phyloP scores from a whole-genome alignment of 2,329 filamentous ascomycete species.

The Paraphoma chrysanthemicola region DNA sequence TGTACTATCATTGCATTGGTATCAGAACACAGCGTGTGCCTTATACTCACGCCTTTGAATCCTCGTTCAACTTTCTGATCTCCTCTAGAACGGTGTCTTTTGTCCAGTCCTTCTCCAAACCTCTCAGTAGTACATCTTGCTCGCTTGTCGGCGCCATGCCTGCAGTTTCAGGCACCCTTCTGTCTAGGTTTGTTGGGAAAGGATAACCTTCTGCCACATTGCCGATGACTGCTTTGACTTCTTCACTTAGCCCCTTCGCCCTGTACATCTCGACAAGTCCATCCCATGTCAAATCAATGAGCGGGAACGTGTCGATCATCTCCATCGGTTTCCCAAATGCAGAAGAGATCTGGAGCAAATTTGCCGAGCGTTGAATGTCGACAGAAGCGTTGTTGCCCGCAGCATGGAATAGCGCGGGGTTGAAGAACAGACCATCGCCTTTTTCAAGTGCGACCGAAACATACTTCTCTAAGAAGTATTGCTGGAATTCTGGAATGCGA shows the following conservation, averaged over 20 bases:
- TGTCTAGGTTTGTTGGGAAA: constrained; percentile 69
- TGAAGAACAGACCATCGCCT: constrained; percentile 70
- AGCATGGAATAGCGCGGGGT: constrained; percentile 68
- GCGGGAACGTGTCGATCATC: constrained; percentile 59
- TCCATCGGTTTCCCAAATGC: constrained; percentile 72
- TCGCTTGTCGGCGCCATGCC: constrained; percentile 69
- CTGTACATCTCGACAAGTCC: constrained; percentile 43
- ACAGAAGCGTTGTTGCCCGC: constrained; percentile 63
- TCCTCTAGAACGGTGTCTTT: constrained; percentile 51
- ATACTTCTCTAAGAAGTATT: constrained; percentile 62
- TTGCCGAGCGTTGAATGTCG: constrained; percentile 63
- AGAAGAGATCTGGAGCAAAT: constrained; percentile 67
- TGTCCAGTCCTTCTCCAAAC: constrained; percentile 52
- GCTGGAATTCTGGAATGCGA: constrained; percentile 59
- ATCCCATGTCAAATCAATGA: constrained; percentile 58
- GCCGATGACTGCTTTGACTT: constrained; percentile 56
- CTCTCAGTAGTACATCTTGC: constrained; percentile 59
- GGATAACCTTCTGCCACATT: constrained; percentile 66
- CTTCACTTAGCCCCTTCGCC: constrained; percentile 48
- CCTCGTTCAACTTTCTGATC: constrained; percentile 48
- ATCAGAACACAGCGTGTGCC: neutral
- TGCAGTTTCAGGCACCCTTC: constrained; percentile 60
- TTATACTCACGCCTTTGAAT: constrained; percentile 28
- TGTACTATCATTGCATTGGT: too few species aligned
- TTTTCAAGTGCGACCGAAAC: constrained; percentile 60